Base-by-base conservation (phyloP, 495 filamentous ascomycete species). In the Paragyromitra xinjiangensis region DNA sequence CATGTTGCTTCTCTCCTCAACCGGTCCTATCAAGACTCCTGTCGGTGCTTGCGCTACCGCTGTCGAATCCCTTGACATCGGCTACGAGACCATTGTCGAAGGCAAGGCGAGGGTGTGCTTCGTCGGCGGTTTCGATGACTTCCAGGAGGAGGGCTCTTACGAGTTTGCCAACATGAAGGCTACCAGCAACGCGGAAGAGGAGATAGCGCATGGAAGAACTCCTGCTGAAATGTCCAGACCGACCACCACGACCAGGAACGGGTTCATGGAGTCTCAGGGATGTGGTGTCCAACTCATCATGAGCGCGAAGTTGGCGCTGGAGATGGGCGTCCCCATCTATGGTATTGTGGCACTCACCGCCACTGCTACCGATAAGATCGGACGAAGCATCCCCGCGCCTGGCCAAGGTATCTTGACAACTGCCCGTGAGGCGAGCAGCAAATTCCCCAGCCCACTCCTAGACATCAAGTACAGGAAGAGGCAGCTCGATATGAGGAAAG, bases 101-200 rank as follows among this genome's bases (percentile, higher is more conserved):
- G 95, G 95, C 80, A 99, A 98, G 86, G 96, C 95, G 39, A 91
- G 93, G 58, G 89, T 99, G 78, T 98, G 95, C 87, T 92, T 99
- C 71, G 96, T 99, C 66, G 95, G 95, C 88, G 95, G 95, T 65
- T 97, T 98, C 83, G 95, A 99, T 86, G 95, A 99, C 85, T 98
- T 99, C 88, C 94, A 96, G 78, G 95, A 99, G 85, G 95, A 99
- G 86, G 95, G 96, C 64, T 98, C 95, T 4, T 98, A 97, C 79
- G 95, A 99, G 84, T 99, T 99, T 83, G 95, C 95, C 87, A 99
- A 99, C 86, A 99, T 99, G 95, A 96, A 97, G 85, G 95, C 95
- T 42, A 99, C 95, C 55, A 97, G 93, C 87, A 99, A 98, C 80
- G 93, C 94, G 29, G 91, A 97, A 66, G 94, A 98, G 74, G 95